phyloP scores from a whole-genome alignment of 768 basidiomycete species.

The Leucocoprinus birnbaumii region DNA sequence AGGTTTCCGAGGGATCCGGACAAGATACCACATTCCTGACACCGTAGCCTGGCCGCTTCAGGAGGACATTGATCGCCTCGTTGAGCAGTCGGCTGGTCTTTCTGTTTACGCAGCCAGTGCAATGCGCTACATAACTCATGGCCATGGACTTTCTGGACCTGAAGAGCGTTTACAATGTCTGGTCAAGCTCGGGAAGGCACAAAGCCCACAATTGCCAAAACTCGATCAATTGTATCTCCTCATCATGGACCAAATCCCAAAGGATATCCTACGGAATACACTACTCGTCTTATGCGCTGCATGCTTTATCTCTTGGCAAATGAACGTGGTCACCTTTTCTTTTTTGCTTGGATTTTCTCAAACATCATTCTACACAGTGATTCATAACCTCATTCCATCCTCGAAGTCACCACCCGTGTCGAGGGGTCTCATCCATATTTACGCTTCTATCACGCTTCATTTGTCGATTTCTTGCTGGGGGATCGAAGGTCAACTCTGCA shows the following conservation, averaged over 20 bases:
- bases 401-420: too few species aligned
- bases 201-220: background rate
- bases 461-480: too few species aligned
- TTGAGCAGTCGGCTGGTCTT: conserved; percentile 18
- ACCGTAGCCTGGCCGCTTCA: conserved; percentile 18
- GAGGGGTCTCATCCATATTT: too few species aligned
- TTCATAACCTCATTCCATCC: too few species aligned
- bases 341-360: too few species aligned
- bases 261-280: background rate
- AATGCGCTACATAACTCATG: conserved; percentile 17
- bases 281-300: background rate
- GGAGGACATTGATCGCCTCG: conserved; percentile 14
- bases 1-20: background rate
- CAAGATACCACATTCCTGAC: background rate
- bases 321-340: too few species aligned
- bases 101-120: conserved; percentile 24
- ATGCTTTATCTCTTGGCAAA: too few species aligned
- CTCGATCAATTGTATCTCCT: background rate
- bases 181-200: too few species aligned
- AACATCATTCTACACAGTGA: too few species aligned
- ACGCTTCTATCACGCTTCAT: too few species aligned
- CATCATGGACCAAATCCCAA: background rate
- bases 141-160: background rate
- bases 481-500: too few species aligned
- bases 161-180: too few species aligned